Conservation (phyloP, 1,139 yeast genomes). For the Neolecta irregularis region DNA sequence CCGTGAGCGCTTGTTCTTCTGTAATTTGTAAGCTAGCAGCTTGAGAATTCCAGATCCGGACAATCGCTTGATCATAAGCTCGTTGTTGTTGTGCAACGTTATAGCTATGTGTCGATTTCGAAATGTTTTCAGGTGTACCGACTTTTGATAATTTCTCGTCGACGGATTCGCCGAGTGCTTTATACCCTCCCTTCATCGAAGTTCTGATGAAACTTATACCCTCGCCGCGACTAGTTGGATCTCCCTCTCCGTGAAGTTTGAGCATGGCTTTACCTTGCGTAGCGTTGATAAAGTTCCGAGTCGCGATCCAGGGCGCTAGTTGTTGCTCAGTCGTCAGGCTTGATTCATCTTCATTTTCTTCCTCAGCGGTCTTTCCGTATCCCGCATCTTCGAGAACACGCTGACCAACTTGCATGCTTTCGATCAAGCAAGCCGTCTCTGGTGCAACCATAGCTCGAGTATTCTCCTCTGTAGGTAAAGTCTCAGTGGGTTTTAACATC, state of each 20-base stretch:
- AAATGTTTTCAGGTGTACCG: conserved; percentile 21
- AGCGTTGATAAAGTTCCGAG: conserved; percentile 79
- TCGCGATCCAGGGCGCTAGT: conserved; percentile 83
- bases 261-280: conserved; percentile 96
- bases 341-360: conserved; percentile 26
- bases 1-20: conserved; percentile 21
- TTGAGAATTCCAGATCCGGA: conserved; percentile 83
- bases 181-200: conserved; percentile 89
- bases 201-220: conserved; percentile 82
- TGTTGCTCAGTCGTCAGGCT: conserved; percentile 60
- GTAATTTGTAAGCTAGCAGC: conserved; percentile 42
- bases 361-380: conserved; percentile 35
- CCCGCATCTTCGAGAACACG: conserved; percentile 64
- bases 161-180: conserved; percentile 41
- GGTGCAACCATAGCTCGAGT: conserved; percentile 80
- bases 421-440: conserved; percentile 76
- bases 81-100: conserved; percentile 80
- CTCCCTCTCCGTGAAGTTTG: conserved; percentile 92
- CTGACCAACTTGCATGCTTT: conserved; percentile 87
- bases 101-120: conserved; percentile 50
- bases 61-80: conserved; percentile 80
- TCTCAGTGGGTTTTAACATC: conserved; percentile 67
- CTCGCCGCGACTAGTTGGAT: conserved; percentile 82
- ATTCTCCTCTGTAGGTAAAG: conserved; percentile 62
- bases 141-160: conserved; percentile 27